Evolutionary conservation across 2,329 filamentous ascomycete species (phyloP), one percentile per base, ranked within the genome.

Genomic region (Xenosphaeropsis pyriputrescens): DNA sequence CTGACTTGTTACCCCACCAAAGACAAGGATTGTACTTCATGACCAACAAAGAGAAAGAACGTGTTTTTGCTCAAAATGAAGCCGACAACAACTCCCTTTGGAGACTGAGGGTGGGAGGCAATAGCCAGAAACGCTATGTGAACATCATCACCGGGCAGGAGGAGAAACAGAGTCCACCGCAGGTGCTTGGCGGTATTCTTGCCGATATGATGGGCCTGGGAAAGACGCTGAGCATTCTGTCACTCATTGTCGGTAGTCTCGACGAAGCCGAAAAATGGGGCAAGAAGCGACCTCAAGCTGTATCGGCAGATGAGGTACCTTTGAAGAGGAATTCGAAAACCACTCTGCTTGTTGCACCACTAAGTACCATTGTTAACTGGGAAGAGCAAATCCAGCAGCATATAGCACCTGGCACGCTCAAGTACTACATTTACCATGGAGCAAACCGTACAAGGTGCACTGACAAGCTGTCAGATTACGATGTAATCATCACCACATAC

Each of bases 361-460:
- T 95, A 2, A 94, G 85, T 51, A 91, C 89, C 0, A 77, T 96
- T 41, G 79, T 81, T 18, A 98, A 96, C 51, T 98, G 91, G 91
- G 81, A 89, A 49, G 77, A 86, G 47, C 91, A 98, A 57, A 84
- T 96, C 43, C 80, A 80, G 49, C 71, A 82, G 41, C 91, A 98
- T 56, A 65, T 93, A 34, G 67, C 70, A 36, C 65, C 72, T 1
- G 69, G 66, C 1, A 61, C 70, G 6, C 53, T 96, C 14, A 77
- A 64, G 1, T 85, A 75, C 51, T 85, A 91, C 53, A 73, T 91
- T 39, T 96, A 95, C 47, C 91, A 98, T 55, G 91, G 91, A 2
- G 65, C 75, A 0, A 79, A 75, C 47, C 75, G 91, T 6, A 77
- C 73, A 44, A 81, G 78, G 43, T 75, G 86, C 45, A 58, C 75